phyloP scores from a whole-genome alignment of 2,329 filamentous ascomycete species.

The Podosphaera xanthii region DNA sequence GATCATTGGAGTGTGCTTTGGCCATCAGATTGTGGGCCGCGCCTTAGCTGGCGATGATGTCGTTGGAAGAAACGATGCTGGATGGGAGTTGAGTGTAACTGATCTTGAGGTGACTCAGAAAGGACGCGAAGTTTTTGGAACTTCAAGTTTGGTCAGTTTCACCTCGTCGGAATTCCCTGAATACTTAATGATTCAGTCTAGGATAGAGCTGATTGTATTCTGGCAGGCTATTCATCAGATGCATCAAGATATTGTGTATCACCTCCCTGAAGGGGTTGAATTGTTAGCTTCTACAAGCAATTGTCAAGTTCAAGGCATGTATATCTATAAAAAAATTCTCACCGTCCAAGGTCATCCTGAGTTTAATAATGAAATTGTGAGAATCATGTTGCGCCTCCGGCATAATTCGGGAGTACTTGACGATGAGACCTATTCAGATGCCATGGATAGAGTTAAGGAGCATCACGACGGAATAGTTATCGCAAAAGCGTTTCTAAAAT shows the following conservation, averaged over 20 bases:
- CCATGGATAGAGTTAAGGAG: slow-evolving; percentile 37
- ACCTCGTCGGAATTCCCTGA: neutral
- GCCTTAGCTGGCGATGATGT: slow-evolving; percentile 34
- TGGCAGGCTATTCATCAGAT: slow-evolving; percentile 58
- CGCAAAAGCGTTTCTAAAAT: slow-evolving; percentile 50
- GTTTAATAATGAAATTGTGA: slow-evolving; percentile 49
- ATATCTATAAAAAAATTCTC: slow-evolving; percentile 40
- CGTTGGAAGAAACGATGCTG: slow-evolving; percentile 41
- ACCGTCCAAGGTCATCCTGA: slow-evolving; percentile 77
- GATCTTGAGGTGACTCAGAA: slow-evolving; percentile 42
- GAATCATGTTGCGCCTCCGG: slow-evolving; percentile 41
- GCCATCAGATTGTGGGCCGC: slow-evolving; percentile 63
- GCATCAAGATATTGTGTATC: slow-evolving; percentile 56
- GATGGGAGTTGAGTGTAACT: slow-evolving; percentile 66
- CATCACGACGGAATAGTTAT: slow-evolving; percentile 64
- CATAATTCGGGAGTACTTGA: slow-evolving; percentile 44
- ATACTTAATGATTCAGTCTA: neutral
- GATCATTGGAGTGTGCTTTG: slow-evolving; percentile 67
- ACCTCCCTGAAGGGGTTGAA: slow-evolving; percentile 37
- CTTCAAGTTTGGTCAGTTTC: slow-evolving; percentile 29
- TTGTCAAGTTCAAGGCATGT: slow-evolving; percentile 64
- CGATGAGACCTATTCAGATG: slow-evolving; percentile 45
- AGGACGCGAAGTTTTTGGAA: slow-evolving; percentile 49
- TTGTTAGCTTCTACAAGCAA: slow-evolving; percentile 38
- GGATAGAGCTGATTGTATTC: neutral